Conservation (phyloP, 768 basidiomycete genomes). For the Tulasnella sp. region DNA sequence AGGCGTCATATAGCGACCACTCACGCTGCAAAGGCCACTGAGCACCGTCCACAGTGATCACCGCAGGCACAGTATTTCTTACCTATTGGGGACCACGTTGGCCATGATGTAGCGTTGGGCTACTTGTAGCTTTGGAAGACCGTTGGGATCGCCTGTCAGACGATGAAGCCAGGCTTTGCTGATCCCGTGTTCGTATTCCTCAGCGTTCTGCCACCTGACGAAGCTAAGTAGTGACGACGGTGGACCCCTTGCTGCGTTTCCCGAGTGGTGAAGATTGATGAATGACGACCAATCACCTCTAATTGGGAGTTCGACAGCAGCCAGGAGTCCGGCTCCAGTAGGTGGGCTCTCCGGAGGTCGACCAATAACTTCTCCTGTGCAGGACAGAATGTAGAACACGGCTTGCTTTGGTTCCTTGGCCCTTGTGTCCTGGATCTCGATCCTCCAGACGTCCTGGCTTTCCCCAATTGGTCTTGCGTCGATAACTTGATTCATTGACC, state of each 20-base stretch:
- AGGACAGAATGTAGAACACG: slow-evolving; percentile 51
- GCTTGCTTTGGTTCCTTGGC: neutral
- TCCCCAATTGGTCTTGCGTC: slow-evolving; percentile 41
- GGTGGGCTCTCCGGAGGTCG: neutral
- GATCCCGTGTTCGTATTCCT: slow-evolving; percentile 61
- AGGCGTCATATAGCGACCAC: slow-evolving; percentile 60
- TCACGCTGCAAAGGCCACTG: slow-evolving; percentile 40
- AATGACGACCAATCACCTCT: slow-evolving; percentile 64
- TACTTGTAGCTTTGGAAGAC: slow-evolving; percentile 39
- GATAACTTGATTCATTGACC: slow-evolving; percentile 37
- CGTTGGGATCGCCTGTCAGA: neutral
- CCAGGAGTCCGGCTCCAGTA: neutral
- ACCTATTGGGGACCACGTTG: slow-evolving; percentile 68
- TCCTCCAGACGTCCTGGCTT: slow-evolving; percentile 48
- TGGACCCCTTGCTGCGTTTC: neutral
- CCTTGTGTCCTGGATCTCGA: slow-evolving; percentile 32
- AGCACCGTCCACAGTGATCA: neutral
- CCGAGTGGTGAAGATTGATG: slow-evolving; percentile 32
- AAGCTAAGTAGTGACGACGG: slow-evolving; percentile 34
- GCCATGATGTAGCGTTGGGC: slow-evolving; percentile 61
- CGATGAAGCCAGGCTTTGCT: slow-evolving; percentile 57
- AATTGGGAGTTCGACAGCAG: slow-evolving; percentile 28
- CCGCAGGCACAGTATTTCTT: slow-evolving; percentile 22
- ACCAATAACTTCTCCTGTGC: slow-evolving; percentile 68
- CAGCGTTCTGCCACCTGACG: slow-evolving; percentile 59